Conservation (phyloP, 2,329 filamentous ascomycete species). For the Emmonsia crescens region DNA sequence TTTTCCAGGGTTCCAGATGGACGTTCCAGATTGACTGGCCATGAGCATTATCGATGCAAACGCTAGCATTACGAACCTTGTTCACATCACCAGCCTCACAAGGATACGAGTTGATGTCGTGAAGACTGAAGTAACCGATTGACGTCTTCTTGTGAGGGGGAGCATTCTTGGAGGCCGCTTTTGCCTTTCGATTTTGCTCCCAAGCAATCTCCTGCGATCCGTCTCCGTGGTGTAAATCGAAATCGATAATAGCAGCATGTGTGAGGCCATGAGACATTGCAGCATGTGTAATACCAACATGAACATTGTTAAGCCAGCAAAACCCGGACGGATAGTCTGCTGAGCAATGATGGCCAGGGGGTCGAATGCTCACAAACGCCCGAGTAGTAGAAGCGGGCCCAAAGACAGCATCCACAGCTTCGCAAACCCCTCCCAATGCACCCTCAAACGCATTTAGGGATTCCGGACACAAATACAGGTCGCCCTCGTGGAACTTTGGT, state of each 20-base stretch:
- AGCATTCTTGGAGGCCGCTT: constrained; percentile 55
- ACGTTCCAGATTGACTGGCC: constrained; percentile 94
- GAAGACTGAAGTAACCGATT: constrained; percentile 91
- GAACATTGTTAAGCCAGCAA: constrained; percentile 97
- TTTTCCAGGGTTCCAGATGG: constrained; percentile 80
- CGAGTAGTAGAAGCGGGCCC: constrained; percentile 52
- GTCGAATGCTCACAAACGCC: constrained; percentile 85
- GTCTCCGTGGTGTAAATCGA: constrained; percentile 85
- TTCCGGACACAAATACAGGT: constrained; percentile 80
- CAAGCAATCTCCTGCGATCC: constrained; percentile 93
- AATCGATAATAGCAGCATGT: constrained; percentile 87
- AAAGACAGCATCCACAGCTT: constrained; percentile 83
- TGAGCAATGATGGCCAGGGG: constrained; percentile 93
- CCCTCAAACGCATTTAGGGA: constrained; percentile 83
- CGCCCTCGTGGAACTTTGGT: constrained; percentile 65
- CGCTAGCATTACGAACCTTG: constrained; percentile 85
- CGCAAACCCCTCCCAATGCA: constrained; percentile 82
- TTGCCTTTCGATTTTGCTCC: constrained; percentile 69
- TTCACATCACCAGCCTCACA: constrained; percentile 89
- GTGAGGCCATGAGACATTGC: constrained; percentile 75
- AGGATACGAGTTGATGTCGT: constrained; percentile 97
- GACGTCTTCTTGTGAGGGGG: constrained; percentile 68
- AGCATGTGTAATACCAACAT: constrained; percentile 89
- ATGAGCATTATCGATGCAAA: constrained; percentile 90
- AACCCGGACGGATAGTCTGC: constrained; percentile 84